These are phyloP conservation scores for Aquilaria sinensis DNA, from an alignment of 345 rosid genomes.

Conservation along the genomic window DNA sequence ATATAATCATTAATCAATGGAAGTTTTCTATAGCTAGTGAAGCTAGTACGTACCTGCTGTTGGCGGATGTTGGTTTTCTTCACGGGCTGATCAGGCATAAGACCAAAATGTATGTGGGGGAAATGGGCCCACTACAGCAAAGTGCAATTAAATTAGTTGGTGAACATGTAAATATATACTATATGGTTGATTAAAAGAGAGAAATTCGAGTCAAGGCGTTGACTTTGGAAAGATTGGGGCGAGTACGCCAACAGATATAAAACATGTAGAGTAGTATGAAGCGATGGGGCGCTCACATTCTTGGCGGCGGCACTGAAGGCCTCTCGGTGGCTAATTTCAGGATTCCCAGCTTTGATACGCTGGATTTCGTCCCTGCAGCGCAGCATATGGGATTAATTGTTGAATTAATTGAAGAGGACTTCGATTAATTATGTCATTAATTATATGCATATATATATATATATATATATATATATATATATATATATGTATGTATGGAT, in stretches of 20 bases:
- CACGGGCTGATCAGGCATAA: conserved; percentile 95
- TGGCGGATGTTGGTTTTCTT: conserved; percentile 72
- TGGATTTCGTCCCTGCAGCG: conserved; percentile 92
- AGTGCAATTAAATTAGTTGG: neutral
- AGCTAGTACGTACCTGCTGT: conserved; percentile 49
- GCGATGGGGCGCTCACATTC: conserved; percentile 54
- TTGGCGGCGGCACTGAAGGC: conserved; percentile 99
- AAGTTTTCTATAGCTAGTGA: too few species aligned
- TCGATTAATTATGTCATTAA: too few species aligned
- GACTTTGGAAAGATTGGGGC: neutral
- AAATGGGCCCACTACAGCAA: conserved; percentile 93
- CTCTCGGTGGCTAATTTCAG: conserved; percentile 99
- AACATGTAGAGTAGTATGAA: neutral
- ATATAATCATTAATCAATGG: too few species aligned
- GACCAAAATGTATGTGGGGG: conserved; percentile 97
- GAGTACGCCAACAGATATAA: too few species aligned
- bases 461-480: too few species aligned
- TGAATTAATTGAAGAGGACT: too few species aligned
- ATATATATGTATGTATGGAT: too few species aligned
- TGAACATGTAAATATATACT: too few species aligned
- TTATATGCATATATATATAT: too few species aligned
- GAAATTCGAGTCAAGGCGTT: neutral
- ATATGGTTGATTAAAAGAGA: conserved; percentile 1
- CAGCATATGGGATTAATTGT: too few species aligned
- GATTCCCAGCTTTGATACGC: conserved; percentile 98